Conservation (phyloP, 2,329 filamentous ascomycete species). For the Akanthomyces uredinophilus region DNA sequence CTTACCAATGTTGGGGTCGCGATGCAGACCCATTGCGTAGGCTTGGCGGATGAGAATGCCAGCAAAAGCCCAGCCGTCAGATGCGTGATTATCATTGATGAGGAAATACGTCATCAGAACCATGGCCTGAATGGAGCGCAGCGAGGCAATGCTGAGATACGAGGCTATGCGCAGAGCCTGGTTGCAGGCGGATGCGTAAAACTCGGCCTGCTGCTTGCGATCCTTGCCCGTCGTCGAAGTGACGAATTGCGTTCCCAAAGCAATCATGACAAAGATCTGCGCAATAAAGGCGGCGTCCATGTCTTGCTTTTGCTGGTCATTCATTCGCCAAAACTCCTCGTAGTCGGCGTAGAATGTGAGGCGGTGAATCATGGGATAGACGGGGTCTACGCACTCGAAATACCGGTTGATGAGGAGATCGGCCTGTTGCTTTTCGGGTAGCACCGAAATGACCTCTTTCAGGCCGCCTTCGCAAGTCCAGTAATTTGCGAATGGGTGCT, state of each 20-base stretch:
- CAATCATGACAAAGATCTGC: conserved; percentile 71
- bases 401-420: conserved; percentile 62
- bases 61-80: conserved; percentile 77
- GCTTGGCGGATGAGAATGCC: conserved; percentile 72
- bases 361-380: conserved; percentile 75
- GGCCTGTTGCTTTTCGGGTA: conserved; percentile 71
- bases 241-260: conserved; percentile 74
- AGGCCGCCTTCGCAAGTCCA: conserved; percentile 77
- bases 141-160: conserved; percentile 69
- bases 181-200: conserved; percentile 75
- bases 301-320: conserved; percentile 49
- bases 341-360: conserved; percentile 74
- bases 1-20: conserved; percentile 67
- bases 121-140: conserved; percentile 73
- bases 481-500: conserved; percentile 78
- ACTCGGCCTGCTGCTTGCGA: conserved; percentile 70
- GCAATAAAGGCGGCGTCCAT: conserved; percentile 66
- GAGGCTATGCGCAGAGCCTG: conserved; percentile 71
- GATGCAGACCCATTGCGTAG: conserved; percentile 76
- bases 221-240: conserved; percentile 53
- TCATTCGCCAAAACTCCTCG: conserved; percentile 68
- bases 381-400: conserved; percentile 69
- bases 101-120: conserved; percentile 75
- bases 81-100: conserved; percentile 81
- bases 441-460: conserved; percentile 67